Conservation (phyloP, 768 basidiomycete genomes). For the Trametes villosa region DNA sequence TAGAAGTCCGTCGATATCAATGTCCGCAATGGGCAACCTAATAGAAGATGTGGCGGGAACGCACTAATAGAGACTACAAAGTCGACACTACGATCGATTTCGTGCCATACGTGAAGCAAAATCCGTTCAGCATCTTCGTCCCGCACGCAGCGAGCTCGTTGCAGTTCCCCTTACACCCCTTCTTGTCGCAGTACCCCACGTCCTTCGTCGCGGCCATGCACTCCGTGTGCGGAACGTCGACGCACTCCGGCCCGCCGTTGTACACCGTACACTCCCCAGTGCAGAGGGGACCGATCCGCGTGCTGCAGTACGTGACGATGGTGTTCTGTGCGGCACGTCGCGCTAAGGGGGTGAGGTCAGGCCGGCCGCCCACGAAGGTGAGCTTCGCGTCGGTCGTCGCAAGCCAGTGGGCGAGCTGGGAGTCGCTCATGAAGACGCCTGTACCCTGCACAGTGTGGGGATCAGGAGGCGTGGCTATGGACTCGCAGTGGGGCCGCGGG, state of each 20-base stretch:
- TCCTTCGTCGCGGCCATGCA: conserved; percentile 38
- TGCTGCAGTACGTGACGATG: conserved; percentile 37
- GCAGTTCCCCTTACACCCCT: conserved; percentile 34
- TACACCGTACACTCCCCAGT: conserved; percentile 39
- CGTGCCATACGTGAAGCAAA: conserved; percentile 39
- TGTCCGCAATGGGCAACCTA: no score
- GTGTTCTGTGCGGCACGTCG: conserved; percentile 27
- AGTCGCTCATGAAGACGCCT: background rate
- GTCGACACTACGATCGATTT: conserved; percentile 28
- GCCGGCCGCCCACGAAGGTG: conserved; percentile 24
- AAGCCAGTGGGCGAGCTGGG: conserved; percentile 16
- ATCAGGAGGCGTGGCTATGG: background rate
- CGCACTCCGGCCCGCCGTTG: conserved; percentile 35
- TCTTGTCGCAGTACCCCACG: conserved; percentile 36
- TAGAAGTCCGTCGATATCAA: no score
- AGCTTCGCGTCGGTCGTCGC: conserved; percentile 28
- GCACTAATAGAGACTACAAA: background rate
- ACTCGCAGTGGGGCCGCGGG: no score
- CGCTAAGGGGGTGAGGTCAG: conserved; percentile 17
- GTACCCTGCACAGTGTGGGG: background rate
- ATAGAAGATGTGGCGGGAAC: no score
- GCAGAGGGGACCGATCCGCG: conserved; percentile 30
- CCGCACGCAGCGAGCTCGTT: conserved; percentile 30
- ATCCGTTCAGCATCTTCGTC: conserved; percentile 29
- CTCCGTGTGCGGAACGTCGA: conserved; percentile 35